Evolutionary conservation across 1,284 basidiomycete genomes (phyloP), one percentile per base, ranked within the genome.

Genomic region (Ceratobasidium sp.): DNA sequence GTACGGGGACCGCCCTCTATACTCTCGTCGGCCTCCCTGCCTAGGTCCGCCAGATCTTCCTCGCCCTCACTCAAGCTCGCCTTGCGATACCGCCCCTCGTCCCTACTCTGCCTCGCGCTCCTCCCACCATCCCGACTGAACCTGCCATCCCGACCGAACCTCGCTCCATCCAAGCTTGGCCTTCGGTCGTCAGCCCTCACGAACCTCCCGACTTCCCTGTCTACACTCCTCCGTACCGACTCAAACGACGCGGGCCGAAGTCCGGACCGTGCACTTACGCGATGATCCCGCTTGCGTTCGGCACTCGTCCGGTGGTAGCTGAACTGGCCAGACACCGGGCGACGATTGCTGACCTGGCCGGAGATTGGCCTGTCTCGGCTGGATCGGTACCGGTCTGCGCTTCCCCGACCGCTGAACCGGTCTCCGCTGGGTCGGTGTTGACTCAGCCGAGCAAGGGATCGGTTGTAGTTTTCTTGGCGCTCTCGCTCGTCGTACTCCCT

Each of bases 51-150:
- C 20, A 38, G n/a, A 30, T 71, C 69, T 48, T 75, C 71, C 27
- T 75, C 71, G 30, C 71, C 71, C 38, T 75, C 71, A 41, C 71
- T 75, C n/a, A 75, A 50, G 35, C 71, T 75, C 7, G 71, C 59
- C 33, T 71, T 71, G 14, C n/a, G 54, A 23, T 69, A 69, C 50
- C 48, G 57, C 27, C 57, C 57, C 8, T 60, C 57, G 16, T 60
- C 57, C 20, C 57, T 27, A 35, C 57, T 60, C 30, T 12, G 33
- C 33, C 57, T 60, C 48, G 16, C 48, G 16, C 48, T 50, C 27
- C 18, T 33, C 30, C 8, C 57, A 35, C 44, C 70, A 59, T 71
- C 69, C 3, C 62, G 46, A 75, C 71, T 75, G 16, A 64, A 65
- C 48, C 71, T 30, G 7, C 8, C 33, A 16, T 44, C 50, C 23